These are phyloP conservation scores for Penicillium sp. DNA, from an alignment of 2,329 filamentous ascomycete genomes.

Conservation along the genomic window DNA sequence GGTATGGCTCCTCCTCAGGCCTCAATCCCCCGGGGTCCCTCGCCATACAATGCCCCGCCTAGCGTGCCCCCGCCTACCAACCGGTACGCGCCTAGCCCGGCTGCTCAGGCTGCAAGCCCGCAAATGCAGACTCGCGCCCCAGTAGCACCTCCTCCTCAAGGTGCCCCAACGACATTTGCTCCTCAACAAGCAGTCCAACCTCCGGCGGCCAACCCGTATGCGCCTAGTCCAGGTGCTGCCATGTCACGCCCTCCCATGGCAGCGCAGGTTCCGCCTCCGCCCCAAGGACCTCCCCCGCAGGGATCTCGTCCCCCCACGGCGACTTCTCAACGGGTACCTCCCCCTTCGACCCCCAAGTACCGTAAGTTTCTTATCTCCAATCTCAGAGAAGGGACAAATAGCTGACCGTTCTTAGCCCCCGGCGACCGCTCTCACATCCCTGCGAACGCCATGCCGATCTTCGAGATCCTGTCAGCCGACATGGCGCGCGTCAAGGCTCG, in stretches of 20 bases:
- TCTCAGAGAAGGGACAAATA: slow-evolving; percentile 5
- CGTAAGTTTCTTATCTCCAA: slow-evolving; percentile 51
- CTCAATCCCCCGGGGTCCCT: slow-evolving; percentile 66
- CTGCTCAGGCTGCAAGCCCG: slow-evolving; percentile 53
- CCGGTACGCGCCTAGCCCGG: slow-evolving; percentile 70
- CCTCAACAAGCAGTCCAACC: slow-evolving; percentile 46
- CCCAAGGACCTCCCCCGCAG: slow-evolving; percentile 42
- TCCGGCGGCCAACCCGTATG: slow-evolving; percentile 43
- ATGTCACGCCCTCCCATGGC: slow-evolving; percentile 21
- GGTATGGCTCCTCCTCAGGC: slow-evolving; percentile 54
- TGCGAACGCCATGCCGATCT: slow-evolving; percentile 69
- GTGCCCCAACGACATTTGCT: slow-evolving; percentile 55
- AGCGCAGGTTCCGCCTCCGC: slow-evolving; percentile 36
- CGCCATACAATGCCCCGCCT: slow-evolving; percentile 82
- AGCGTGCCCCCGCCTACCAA: slow-evolving; percentile 66
- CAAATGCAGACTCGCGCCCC: slow-evolving; percentile 46
- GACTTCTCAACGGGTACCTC: slow-evolving; percentile 49
- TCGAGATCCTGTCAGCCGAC: slow-evolving; percentile 75
- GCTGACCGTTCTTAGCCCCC: slow-evolving; percentile 43
- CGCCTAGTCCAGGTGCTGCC: slow-evolving; percentile 49
- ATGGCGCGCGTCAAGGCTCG: slow-evolving; percentile 85
- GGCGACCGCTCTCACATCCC: slow-evolving; percentile 92
- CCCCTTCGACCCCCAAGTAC: slow-evolving; percentile 59
- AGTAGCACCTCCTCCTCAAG: slow-evolving; percentile 49
- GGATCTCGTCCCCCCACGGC: slow-evolving; percentile 48